Evolutionary conservation across 2,329 filamentous ascomycete genomes (phyloP), one percentile per base, ranked within the genome.

Genomic region (Aspergillus novoparasiticus): DNA sequence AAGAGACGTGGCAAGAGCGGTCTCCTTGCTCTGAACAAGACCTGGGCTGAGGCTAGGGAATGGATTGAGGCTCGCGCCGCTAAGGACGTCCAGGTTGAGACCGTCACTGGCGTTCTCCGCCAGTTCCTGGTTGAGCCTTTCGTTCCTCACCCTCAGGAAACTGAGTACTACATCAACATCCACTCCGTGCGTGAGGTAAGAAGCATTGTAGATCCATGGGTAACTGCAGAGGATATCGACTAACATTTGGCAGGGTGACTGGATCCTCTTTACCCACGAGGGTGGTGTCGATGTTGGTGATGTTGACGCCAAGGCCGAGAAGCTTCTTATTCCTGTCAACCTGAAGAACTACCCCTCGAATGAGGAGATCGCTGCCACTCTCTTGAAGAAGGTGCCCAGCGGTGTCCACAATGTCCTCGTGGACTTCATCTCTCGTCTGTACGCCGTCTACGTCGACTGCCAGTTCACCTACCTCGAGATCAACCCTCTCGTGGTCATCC

Each of bases 401-500:
- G 94, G 94, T 79, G 87, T 99, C 58, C 95, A 99, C 88, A 97
- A 97, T 77, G 95, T 99, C 76, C 89, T 99, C 64, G 92, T 99
- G 68, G 95, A 99, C 87, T 99, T 99, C 87, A 99, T 99, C 85
- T 93, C 93, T 76, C 90, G 95, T 75, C 87, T 99, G 71, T 99
- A 99, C 80, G 95, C 94, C 74, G 95, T 99, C 84, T 99, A 98
- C 78, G 95, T 98, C 69, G 95, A 99, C 86, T 96, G 92, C 89
- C 95, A 99, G 83, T 99, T 99, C 88, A 98, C 95, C 77, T 99
- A 99, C 86, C 93, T 99, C 73, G 95, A 99, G 84, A 99, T 99
- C 87, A 99, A 99, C 89, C 95, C 95, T 72, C 86, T 99, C 69
- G 95, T 99, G 66, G 95, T 97, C 79, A 94, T 99, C 75, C 95